phyloP scores from a whole-genome alignment of 768 basidiomycete species.

The Tricholoma saponaceum region DNA sequence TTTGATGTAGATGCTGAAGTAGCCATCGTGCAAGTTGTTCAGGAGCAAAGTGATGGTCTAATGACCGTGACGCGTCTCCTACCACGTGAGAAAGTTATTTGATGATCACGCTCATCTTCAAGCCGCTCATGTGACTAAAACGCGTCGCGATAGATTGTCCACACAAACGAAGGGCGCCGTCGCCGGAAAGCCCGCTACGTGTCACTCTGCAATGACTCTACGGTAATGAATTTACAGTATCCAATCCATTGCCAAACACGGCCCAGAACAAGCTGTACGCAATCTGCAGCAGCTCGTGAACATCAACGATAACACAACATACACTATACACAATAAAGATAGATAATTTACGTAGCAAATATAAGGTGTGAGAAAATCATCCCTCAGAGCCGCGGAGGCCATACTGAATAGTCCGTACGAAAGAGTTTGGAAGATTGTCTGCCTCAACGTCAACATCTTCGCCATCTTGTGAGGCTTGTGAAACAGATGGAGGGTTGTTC shows the following conservation, averaged over 20 bases:
- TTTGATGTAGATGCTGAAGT: constrained; percentile 48
- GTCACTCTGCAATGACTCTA: too few relatives aligned
- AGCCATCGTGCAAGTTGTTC: constrained; percentile 27
- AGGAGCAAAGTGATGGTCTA: too few relatives aligned
- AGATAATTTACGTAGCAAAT: constrained; percentile 7
- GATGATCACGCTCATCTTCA: neutral
- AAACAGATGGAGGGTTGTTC: neutral
- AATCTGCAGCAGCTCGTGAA: neutral
- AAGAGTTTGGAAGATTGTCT: constrained; percentile 12
- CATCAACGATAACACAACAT: neutral
- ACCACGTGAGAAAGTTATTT: constrained; percentile 8
- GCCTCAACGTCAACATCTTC: constrained; percentile 7
- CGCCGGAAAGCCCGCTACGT: too few relatives aligned
- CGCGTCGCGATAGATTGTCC: too few relatives aligned
- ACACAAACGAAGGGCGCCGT: too few relatives aligned
- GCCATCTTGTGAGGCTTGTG: constrained; percentile 1
- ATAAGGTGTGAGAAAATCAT: neutral
- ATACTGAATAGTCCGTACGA: constrained; percentile 17
- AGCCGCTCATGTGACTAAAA: neutral
- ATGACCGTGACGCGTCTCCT: too few relatives aligned
- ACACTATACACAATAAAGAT: constrained; percentile 13
- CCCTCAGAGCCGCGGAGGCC: constrained; percentile 12
- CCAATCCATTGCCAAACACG: too few relatives aligned
- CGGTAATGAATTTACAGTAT: neutral
- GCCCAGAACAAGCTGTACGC: too few relatives aligned